Evolutionary conservation across 1,284 basidiomycete species (phyloP).

Genomic region (Ceratobasidium sp.): DNA sequence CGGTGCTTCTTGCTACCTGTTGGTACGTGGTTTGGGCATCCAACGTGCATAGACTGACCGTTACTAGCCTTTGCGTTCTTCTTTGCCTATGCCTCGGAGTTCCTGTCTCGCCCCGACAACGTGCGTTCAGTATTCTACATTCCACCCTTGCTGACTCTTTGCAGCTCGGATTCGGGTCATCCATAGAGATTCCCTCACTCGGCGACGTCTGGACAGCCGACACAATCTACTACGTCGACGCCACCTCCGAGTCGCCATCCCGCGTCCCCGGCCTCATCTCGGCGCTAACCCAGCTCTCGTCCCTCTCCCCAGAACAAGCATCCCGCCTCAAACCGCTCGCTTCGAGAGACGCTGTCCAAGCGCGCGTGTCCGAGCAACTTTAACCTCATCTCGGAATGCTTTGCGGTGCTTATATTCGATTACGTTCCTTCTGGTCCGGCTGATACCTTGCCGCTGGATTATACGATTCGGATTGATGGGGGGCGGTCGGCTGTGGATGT

Average conservation of each 20-base stretch:
- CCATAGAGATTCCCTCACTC: slow-evolving; percentile 59
- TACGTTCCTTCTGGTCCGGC: slow-evolving; percentile 56
- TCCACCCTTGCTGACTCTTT: slow-evolving; percentile 6
- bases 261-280: slow-evolving; percentile 64
- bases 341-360: slow-evolving; percentile 59
- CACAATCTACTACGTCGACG: slow-evolving; percentile 69
- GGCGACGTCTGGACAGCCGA: slow-evolving; percentile 59
- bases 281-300: slow-evolving; percentile 55
- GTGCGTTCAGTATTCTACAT: slow-evolving; percentile 49
- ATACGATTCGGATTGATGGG: slow-evolving; percentile 71
- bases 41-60: slow-evolving; percentile 40
- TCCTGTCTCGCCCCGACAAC: slow-evolving; percentile 62
- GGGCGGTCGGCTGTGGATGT: slow-evolving; percentile 72
- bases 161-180: slow-evolving; percentile 71
- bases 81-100: slow-evolving; percentile 56
- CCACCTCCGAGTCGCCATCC: slow-evolving; percentile 58
- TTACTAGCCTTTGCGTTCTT: slow-evolving; percentile 37
- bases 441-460: slow-evolving; percentile 59
- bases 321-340: slow-evolving; percentile 57
- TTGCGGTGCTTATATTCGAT: slow-evolving; percentile 71
- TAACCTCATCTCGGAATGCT: slow-evolving; percentile 71
- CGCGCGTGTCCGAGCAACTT: slow-evolving; percentile 74
- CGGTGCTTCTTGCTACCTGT: slow-evolving; percentile 73
- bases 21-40: slow-evolving; percentile 44
- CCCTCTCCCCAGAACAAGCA: slow-evolving; percentile 56